Evolutionary conservation across 129 eudicot genomes (phyloP), one percentile per base, ranked within the genome.

Genomic region (Logfia minima): DNA sequence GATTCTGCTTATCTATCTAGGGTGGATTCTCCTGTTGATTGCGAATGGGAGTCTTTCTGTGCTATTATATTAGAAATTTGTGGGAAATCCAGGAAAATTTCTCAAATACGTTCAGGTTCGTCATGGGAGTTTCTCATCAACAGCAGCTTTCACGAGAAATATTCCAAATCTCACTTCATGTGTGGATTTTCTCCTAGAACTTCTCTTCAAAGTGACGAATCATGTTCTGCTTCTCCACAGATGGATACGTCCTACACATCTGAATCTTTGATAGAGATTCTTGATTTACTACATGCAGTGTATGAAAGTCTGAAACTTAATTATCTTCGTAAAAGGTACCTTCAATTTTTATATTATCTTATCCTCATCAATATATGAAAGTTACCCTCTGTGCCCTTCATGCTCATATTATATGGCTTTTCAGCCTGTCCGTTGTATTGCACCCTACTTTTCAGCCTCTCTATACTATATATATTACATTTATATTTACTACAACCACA

Each of bases 281-380:
- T 95, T 81, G 88, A 88, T 84, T 71, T 88, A 21, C 87, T 95
- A 81, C 99, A 95, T 85, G 90, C 97, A 70, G 94, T 95, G 60
- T 95, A 95, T 79, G 99, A 95, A 85, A 86, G 86, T 68, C 84
- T 92, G 79, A 95, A 95, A 83, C 90, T 95, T 60, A 83, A 92
- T 76, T 84, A 80, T 82, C 94, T 89, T 75, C 99, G 96, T 41
- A 95, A 88, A 84, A 77, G 93, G 98, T 93, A 82, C 72, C 37
- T 65, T 48, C 64, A 69, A 7, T 41, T 22, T 55, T 55, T 5
- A 18, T 35, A 23, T 19, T 19, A n/a, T n/a, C n/a, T n/a, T n/a
- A n/a, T n/a, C n/a, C n/a, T n/a, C n/a, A n/a, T n/a, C n/a, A n/a
- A n/a, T n/a, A n/a, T n/a, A n/a, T n/a, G n/a, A n/a, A n/a, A n/a